Percentiles rank a stretch among this genome's conserved stretches.
Conservation (phyloP, 257 asterid species). For the Jacaranda mimosifolia region DNA sequence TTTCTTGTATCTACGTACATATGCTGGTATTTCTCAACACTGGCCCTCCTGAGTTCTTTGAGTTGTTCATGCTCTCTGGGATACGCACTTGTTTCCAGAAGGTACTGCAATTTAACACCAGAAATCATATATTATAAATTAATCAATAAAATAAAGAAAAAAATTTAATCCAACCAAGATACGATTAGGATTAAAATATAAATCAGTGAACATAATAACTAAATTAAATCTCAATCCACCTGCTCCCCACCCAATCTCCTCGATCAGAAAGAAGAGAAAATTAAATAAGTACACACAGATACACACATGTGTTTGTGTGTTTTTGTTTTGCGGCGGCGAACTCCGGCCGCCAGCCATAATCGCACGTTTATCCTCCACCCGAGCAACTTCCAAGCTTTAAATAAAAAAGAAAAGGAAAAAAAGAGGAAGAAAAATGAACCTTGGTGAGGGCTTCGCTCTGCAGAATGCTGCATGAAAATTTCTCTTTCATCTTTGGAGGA, state of each 20-base stretch:
- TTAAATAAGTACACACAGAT: no score
- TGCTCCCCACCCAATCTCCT: no score
- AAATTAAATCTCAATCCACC: no score
- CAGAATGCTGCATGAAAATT: conserved; percentile 52
- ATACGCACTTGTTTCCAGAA: conserved; percentile 61
- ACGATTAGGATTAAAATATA: no score
- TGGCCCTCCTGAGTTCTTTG: conserved; percentile 51
- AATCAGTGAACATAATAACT: no score
- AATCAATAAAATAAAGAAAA: no score
- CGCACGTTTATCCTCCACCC: no score
- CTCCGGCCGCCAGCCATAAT: no score
- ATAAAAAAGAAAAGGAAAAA: background rate
- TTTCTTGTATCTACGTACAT: background rate
- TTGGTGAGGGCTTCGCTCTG: conserved; percentile 58
- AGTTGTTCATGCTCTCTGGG: conserved; percentile 58
- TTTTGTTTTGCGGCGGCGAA: no score
- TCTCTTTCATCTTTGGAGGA: conserved; percentile 47
- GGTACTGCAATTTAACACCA: conserved; percentile 46
- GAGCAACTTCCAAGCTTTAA: background rate
- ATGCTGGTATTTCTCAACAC: conserved; percentile 36
- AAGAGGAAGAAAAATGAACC: conserved; percentile 34
- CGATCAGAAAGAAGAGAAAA: no score
- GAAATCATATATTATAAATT: background rate
- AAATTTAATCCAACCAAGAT: no score
- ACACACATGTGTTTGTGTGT: no score